Evolutionary conservation across 2,329 filamentous ascomycete genomes (phyloP).

Genomic region (Cladophialophora immunda): DNA sequence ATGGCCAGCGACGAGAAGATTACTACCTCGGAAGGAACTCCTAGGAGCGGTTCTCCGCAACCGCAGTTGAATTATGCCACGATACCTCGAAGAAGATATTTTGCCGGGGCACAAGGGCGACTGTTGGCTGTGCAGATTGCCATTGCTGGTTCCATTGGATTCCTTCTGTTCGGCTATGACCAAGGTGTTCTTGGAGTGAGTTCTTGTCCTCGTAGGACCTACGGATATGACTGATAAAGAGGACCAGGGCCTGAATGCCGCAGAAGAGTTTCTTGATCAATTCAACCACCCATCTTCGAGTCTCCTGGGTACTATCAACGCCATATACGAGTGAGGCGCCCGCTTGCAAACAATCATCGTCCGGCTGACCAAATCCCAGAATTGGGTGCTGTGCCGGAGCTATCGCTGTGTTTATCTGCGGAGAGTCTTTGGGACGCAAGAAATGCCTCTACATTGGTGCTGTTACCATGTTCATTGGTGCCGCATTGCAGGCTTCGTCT

Average conservation of each 20-base stretch:
- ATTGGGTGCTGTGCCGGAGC: slow-evolving; percentile 18
- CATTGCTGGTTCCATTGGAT: slow-evolving; percentile 11
- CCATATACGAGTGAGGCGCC: slow-evolving; percentile 18
- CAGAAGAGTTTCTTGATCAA: slow-evolving; percentile 15
- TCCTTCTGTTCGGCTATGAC: slow-evolving; percentile 20
- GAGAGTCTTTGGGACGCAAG: slow-evolving; percentile 56
- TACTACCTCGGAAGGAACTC: background rate
- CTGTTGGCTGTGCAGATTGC: background rate
- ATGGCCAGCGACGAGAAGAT: slow-evolving; percentile 9
- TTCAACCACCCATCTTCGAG: slow-evolving; percentile 21
- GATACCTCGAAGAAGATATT: background rate
- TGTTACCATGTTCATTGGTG: slow-evolving; percentile 56
- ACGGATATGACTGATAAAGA: background rate
- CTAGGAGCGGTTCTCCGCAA: background rate
- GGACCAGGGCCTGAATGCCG: slow-evolving; percentile 13
- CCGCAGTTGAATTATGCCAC: no score
- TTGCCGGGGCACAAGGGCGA: slow-evolving; percentile 9
- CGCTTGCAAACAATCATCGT: background rate
- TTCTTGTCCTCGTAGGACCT: background rate
- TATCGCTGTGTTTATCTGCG: slow-evolving; percentile 44
- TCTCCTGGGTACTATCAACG: slow-evolving; percentile 21
- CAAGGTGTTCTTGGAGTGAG: slow-evolving; percentile 17
- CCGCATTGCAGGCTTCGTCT: slow-evolving; percentile 55
- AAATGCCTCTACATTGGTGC: slow-evolving; percentile 55
- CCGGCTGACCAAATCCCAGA: background rate